A percentile compares a stretch with the other conserved stretches of the same genome.
Conservation (phyloP, 2,329 filamentous ascomycete genomes). For the Xylariaceae sp. region DNA sequence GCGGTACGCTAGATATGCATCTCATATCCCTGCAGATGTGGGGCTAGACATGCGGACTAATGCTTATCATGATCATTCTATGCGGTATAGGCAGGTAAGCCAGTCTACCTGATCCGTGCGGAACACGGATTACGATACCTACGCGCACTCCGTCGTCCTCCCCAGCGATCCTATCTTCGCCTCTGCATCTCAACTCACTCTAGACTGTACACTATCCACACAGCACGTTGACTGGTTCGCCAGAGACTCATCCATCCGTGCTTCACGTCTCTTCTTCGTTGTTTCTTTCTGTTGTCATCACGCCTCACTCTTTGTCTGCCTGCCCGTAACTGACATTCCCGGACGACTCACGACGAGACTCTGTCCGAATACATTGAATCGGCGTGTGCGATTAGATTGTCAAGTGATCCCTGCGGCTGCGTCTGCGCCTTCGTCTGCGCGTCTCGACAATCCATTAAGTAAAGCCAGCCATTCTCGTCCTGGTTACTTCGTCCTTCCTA, state of each 20-base stretch:
- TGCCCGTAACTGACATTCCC: neutral
- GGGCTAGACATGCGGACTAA: neutral
- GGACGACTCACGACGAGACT: neutral
- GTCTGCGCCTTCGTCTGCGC: neutral
- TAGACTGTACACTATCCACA: neutral
- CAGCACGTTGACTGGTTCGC: neutral
- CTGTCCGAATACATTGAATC: neutral
- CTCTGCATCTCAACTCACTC: neutral
- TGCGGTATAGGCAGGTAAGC: neutral
- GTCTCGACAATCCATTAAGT: constrained; percentile 10
- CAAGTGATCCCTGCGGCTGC: constrained; percentile 10
- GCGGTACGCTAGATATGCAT: neutral
- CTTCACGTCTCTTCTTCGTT: neutral
- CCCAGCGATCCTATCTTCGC: neutral
- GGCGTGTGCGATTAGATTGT: neutral
- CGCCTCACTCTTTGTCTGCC: neutral
- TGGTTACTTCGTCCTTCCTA: neutral
- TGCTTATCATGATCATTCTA: neutral
- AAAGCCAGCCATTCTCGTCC: neutral
- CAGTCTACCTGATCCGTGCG: neutral
- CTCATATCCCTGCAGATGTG: neutral
- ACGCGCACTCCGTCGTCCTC: neutral
- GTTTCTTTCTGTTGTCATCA: neutral
- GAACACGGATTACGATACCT: neutral
- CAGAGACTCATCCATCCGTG: neutral